Evolutionary conservation across 2,329 filamentous ascomycete genomes (phyloP).

Genomic region (Mycosphaerelloides madeirae): DNA sequence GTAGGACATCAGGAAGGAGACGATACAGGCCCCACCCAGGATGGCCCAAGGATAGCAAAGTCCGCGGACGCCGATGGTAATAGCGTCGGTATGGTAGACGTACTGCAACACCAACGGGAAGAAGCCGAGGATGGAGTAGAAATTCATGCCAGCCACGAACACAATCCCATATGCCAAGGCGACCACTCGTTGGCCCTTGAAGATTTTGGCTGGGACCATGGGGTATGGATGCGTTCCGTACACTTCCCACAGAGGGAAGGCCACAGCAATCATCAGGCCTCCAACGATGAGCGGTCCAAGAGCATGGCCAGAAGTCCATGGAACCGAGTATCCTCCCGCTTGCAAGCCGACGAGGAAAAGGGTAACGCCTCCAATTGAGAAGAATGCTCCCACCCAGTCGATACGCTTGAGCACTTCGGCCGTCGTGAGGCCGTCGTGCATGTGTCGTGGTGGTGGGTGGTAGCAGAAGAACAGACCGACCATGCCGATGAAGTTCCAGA

Average conservation of each 20-base stretch:
- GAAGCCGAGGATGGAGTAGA: slow-evolving; percentile 46
- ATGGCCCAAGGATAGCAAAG: slow-evolving; percentile 61
- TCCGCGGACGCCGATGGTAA: slow-evolving; percentile 58
- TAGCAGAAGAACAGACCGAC: slow-evolving; percentile 50
- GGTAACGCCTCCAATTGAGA: slow-evolving; percentile 47
- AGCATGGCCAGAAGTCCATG: slow-evolving; percentile 23
- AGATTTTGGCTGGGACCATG: slow-evolving; percentile 28
- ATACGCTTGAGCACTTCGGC: slow-evolving; percentile 41
- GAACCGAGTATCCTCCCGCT: slow-evolving; percentile 19
- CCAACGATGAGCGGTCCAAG: slow-evolving; percentile 27
- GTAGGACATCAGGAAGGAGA: slow-evolving; percentile 53
- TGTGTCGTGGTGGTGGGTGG: slow-evolving; percentile 47
- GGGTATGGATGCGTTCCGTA: slow-evolving; percentile 24
- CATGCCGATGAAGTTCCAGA: slow-evolving; percentile 52
- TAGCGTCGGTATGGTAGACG: slow-evolving; percentile 59
- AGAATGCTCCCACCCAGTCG: slow-evolving; percentile 48
- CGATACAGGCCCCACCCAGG: slow-evolving; percentile 55
- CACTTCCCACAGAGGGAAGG: slow-evolving; percentile 27
- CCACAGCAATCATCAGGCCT: slow-evolving; percentile 23
- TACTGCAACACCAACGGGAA: slow-evolving; percentile 61
- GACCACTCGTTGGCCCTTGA: slow-evolving; percentile 29
- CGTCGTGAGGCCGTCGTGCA: slow-evolving; percentile 34
- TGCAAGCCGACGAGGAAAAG: slow-evolving; percentile 45
- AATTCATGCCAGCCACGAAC: slow-evolving; percentile 32
- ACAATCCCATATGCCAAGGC: slow-evolving; percentile 33